Evolutionary conservation across 2,329 filamentous ascomycete species (phyloP).

Genomic region (Huntiella decipiens): DNA sequence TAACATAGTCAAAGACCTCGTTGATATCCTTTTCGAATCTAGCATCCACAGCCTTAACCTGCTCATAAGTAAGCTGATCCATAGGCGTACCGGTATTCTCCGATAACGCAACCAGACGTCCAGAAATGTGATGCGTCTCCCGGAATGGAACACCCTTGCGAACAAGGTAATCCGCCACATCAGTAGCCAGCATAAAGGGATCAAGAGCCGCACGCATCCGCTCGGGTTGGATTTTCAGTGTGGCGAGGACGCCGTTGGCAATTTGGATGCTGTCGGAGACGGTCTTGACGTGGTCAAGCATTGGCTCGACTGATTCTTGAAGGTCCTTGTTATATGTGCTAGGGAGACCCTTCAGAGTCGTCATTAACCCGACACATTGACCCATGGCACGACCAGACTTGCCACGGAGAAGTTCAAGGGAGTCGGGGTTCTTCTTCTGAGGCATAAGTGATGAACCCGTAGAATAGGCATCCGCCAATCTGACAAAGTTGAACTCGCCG

Average conservation of each 20-base stretch:
- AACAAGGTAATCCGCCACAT: conserved; percentile 46
- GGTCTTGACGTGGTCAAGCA: conserved; percentile 70
- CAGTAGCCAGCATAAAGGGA: conserved; percentile 65
- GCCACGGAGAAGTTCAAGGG: conserved; percentile 50
- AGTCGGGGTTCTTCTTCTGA: conserved; percentile 70
- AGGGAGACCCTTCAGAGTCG: conserved; percentile 49
- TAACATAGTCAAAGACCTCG: conserved; percentile 60
- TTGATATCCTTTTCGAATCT: conserved; percentile 55
- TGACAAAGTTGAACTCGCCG: conserved; percentile 57
- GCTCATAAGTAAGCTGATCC: conserved; percentile 46
- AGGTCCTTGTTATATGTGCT: conserved; percentile 82
- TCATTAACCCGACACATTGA: conserved; percentile 62
- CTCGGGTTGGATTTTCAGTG: conserved; percentile 47
- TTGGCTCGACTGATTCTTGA: conserved; percentile 74
- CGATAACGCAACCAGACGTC: conserved; percentile 47
- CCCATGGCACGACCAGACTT: conserved; percentile 63
- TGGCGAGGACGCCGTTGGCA: conserved; percentile 60
- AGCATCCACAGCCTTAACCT: conserved; percentile 47
- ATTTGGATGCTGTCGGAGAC: conserved; percentile 67
- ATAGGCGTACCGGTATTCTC: conserved; percentile 48
- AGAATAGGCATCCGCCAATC: conserved; percentile 59
- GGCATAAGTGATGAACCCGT: conserved; percentile 65
- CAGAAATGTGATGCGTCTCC: conserved; percentile 63
- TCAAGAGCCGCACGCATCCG: conserved; percentile 65
- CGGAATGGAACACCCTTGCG: conserved; percentile 55